Evolutionary conservation across 768 basidiomycete species (phyloP), one percentile per base, ranked within the genome.

Genomic region (Boletales sp.): DNA sequence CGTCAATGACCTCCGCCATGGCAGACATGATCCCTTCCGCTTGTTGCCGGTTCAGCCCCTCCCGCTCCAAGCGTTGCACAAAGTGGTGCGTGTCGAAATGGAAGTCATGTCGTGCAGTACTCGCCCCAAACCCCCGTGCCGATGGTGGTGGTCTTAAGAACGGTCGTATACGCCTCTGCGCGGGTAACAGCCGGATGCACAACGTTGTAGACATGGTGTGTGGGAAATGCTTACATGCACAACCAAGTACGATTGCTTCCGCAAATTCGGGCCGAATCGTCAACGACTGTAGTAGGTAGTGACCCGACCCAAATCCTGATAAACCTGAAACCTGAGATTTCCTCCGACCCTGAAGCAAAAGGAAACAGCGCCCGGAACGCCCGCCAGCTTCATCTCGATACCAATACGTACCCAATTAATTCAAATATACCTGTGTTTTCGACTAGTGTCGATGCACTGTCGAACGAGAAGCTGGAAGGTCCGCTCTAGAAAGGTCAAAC

Each of bases 21-120:
- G 94, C 91, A 40, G 85, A 79, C 94, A 98, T 97, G 64, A 99
- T 89, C 4, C 97, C 95, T 66, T 97, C 93, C 0, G 95, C 94
- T 70, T 97, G 95, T 18, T 83, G 83, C 15, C 91, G 81, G 56
- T 87, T 92, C 54, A 98, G 70, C 0, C 95, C 95, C 63, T 97
- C 88, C 51, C 82, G 78, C 68, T 94, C 90, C 48, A 98, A 74
- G 32, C 91, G 84, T 68, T 92, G 85, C 35, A 97, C 93, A 63
- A 97, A 95, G 54, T 90, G 87, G 63, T 95, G 91, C 1, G 94
- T 97, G 65, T 98, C 95, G 57, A 98, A 97, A 65, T 94, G 93
- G 64, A 89, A 90, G 66, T 80, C 74, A 36, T 61, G 51, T 5
- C 60, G 55, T 24, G 49, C 15, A 13, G 55, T 53, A 30, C 69